Evolutionary conservation across 306 rosid species (phyloP).

Genomic region (Luffa acutangula): DNA sequence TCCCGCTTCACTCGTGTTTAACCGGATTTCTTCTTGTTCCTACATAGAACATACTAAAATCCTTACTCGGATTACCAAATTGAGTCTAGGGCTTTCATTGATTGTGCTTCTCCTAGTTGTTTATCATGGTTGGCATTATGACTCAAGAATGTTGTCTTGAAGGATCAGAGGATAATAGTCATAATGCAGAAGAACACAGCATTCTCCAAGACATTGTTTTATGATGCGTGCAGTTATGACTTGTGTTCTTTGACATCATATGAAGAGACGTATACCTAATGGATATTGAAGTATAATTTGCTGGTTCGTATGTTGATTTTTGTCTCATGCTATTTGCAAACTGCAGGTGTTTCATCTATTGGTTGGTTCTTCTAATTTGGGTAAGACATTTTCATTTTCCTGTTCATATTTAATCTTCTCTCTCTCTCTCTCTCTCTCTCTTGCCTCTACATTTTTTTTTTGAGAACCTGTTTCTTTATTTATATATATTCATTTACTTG

Average conservation of each 20-base stretch:
- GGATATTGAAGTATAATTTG: not conserved
- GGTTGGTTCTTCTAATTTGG: conserved; percentile 84
- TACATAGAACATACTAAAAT: not conserved
- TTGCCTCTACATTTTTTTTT: not conserved
- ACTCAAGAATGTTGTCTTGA: not conserved
- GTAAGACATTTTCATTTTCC: conserved; percentile 31
- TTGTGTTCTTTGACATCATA: not conserved
- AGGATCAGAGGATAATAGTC: not conserved
- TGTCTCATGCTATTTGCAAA: conserved; percentile 2
- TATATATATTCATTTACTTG: not conserved
- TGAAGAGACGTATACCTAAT: not conserved
- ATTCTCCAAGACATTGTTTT: conserved; percentile 12
- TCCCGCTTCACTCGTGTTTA: not conserved
- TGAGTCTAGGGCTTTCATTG: not conserved
- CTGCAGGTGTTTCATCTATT: conserved; percentile 84
- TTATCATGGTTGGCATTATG: not conserved
- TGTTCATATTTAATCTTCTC: conserved; percentile 14
- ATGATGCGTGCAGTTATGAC: not conserved
- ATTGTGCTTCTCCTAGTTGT: not conserved
- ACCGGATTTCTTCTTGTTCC: not conserved
- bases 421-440: conserved; percentile 11
- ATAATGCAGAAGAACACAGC: not conserved
- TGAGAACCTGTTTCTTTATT: not conserved
- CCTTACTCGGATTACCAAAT: not conserved
- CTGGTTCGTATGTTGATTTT: not conserved